Evolutionary conservation across 2,329 filamentous ascomycete genomes (phyloP).

Genomic region (Phyllosticta citriasiana): DNA sequence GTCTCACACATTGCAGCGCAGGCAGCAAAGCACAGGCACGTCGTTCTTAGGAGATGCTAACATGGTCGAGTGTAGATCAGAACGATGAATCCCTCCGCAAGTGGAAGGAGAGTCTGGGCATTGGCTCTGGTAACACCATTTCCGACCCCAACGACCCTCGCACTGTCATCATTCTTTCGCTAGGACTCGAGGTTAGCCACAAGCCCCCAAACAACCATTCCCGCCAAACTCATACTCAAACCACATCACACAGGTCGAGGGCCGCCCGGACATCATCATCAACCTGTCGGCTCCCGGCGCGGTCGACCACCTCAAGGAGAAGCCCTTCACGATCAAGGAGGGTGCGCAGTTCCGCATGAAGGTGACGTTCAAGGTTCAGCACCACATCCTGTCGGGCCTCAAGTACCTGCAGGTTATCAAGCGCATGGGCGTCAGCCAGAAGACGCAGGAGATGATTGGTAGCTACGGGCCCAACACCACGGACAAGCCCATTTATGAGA

Average conservation of each 20-base stretch:
- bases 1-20: neutral
- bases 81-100: conserved; percentile 90
- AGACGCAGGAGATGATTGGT: conserved; percentile 97
- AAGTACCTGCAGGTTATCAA: conserved; percentile 95
- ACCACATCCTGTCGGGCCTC: conserved; percentile 87
- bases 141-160: conserved; percentile 61
- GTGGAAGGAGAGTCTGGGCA: conserved; percentile 94
- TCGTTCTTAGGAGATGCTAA: neutral
- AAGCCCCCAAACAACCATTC: too few relatives aligned
- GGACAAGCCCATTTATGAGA: conserved; percentile 73
- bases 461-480: conserved; percentile 91
- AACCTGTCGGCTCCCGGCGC: conserved; percentile 68
- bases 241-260: conserved; percentile 43
- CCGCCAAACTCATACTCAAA: too few relatives aligned
- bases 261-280: conserved; percentile 76
- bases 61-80: conserved; percentile 37
- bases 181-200: conserved; percentile 58
- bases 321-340: conserved; percentile 97
- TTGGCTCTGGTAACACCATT: conserved; percentile 50
- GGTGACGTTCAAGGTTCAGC: conserved; percentile 88
- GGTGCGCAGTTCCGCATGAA: conserved; percentile 90
- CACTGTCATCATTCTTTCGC: conserved; percentile 84
- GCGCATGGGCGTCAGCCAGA: conserved; percentile 77
- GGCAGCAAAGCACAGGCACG: conserved; percentile 1
- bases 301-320: conserved; percentile 69